These are phyloP conservation scores for Haplosporangium sp. DNA, from an alignment of 371 early-diverging fungal genomes.

Conservation along the genomic window DNA sequence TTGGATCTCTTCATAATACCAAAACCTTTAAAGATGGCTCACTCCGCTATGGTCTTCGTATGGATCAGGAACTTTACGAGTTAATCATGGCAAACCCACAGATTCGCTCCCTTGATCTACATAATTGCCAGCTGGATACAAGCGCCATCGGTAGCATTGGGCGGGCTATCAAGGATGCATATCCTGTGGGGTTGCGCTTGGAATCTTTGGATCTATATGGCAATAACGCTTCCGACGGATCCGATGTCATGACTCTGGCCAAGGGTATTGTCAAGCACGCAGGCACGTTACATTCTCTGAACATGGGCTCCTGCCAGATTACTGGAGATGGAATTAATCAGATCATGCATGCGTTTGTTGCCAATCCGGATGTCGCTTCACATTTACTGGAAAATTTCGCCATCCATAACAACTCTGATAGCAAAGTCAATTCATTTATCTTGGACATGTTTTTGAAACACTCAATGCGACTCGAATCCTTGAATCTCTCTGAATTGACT, in stretches of 20 bases:
- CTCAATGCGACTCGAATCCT: constrained; percentile 44
- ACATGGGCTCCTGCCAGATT: constrained; percentile 49
- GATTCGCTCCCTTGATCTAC: constrained; percentile 35
- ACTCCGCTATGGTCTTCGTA: constrained; percentile 49
- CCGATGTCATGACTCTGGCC: constrained; percentile 52
- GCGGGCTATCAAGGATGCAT: constrained; percentile 35
- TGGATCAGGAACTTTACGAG: constrained; percentile 54
- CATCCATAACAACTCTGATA: constrained; percentile 38
- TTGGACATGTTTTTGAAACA: constrained; percentile 55
- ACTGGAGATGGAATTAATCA: constrained; percentile 57
- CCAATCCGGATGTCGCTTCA: constrained; percentile 55
- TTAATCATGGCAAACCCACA: constrained; percentile 55
- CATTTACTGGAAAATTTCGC: constrained; percentile 41
- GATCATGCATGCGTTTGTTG: constrained; percentile 56
- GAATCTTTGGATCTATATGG: constrained; percentile 35
- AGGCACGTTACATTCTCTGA: constrained; percentile 34
- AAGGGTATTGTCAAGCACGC: constrained; percentile 56
- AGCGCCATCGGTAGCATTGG: constrained; percentile 46
- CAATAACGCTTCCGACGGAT: constrained; percentile 47
- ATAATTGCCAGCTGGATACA: constrained; percentile 35
- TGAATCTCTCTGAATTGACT: constrained; percentile 45
- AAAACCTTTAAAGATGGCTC: constrained; percentile 51
- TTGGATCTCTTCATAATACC: constrained; percentile 32
- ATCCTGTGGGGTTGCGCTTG: constrained; percentile 30
- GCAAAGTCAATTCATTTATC: constrained; percentile 55